These are phyloP conservation scores for Cordyceps fumosorosea DNA, from an alignment of 2,329 filamentous ascomycete genomes.

Conservation along the genomic window DNA sequence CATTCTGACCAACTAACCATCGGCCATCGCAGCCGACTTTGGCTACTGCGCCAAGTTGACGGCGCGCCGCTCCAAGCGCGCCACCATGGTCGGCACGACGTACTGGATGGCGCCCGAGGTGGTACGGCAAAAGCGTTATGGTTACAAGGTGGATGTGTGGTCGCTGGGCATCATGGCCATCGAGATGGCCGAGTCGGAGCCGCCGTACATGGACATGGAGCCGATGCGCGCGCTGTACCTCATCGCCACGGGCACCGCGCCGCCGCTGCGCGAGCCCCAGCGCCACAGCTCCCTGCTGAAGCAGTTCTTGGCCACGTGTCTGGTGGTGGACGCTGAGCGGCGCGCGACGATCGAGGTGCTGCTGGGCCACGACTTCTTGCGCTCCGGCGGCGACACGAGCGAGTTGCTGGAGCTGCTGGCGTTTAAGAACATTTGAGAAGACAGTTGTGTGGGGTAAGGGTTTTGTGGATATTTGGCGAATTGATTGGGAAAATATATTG, in stretches of 20 bases:
- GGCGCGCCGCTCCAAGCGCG: constrained; percentile 91
- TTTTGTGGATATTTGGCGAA: background rate
- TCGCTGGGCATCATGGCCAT: constrained; percentile 99
- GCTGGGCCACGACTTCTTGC: constrained; percentile 86
- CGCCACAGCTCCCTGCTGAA: constrained; percentile 97
- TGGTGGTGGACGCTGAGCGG: constrained; percentile 93
- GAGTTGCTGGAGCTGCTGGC: constrained; percentile 82
- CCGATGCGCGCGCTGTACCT: constrained; percentile 94
- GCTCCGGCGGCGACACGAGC: constrained; percentile 77
- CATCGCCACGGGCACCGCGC: constrained; percentile 95
- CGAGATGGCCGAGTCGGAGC: constrained; percentile 98
- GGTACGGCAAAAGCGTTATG: constrained; percentile 98
- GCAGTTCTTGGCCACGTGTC: constrained; percentile 89
- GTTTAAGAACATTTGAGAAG: constrained; percentile 54
- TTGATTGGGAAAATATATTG: too few relatives aligned
- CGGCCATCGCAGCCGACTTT: constrained; percentile 72
- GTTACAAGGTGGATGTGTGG: constrained; percentile 98
- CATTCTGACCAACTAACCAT: constrained; percentile 25
- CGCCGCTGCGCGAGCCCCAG: constrained; percentile 93
- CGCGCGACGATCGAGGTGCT: constrained; percentile 87
- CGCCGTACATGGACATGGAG: constrained; percentile 95
- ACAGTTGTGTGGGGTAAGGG: background rate
- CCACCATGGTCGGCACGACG: constrained; percentile 98
- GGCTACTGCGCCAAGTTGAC: constrained; percentile 98
- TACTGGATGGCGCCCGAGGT: constrained; percentile 99